Evolutionary conservation across 179 eudicot species (phyloP).

Genomic region (Spinacia oleracea): DNA sequence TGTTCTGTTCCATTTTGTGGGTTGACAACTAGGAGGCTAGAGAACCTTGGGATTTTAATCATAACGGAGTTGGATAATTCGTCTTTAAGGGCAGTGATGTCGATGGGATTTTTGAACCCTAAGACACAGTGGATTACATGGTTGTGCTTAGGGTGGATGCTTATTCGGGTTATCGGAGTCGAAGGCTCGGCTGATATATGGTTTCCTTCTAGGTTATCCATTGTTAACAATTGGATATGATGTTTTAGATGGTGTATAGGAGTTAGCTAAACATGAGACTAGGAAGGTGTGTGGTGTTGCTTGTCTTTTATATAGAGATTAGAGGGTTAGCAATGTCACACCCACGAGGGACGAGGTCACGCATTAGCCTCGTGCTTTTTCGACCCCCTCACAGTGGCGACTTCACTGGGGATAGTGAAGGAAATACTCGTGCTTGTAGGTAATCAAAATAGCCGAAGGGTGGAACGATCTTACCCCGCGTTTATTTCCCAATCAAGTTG

Average conservation of each 20-base stretch:
- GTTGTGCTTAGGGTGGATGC: constrained; percentile 46
- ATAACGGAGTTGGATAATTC: constrained; percentile 40
- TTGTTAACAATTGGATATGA: background rate
- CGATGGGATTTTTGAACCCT: constrained; percentile 38
- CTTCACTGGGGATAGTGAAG: too few species aligned
- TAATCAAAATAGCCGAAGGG: too few species aligned
- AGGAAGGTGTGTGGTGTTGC: too few species aligned
- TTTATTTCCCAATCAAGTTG: too few species aligned
- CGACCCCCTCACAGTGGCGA: too few species aligned
- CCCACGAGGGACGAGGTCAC: too few species aligned
- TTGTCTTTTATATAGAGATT: too few species aligned
- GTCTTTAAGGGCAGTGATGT: constrained; percentile 34
- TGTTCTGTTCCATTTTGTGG: constrained; percentile 30
- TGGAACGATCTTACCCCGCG: too few species aligned
- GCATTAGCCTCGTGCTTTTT: too few species aligned
- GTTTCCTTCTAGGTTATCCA: background rate
- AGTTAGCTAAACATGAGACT: too few species aligned
- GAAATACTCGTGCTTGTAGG: too few species aligned
- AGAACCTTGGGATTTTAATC: constrained; percentile 58
- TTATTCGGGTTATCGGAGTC: constrained; percentile 57
- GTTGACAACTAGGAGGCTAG: constrained; percentile 50
- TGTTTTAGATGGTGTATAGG: background rate
- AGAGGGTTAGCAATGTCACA: too few species aligned
- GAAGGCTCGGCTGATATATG: constrained; percentile 20
- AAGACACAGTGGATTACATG: constrained; percentile 50